A percentile compares a stretch with the other conserved stretches of the same genome.
Evolutionary conservation across 2,329 filamentous ascomycete species (phyloP).

Genomic region (Phialophora verrucosa): DNA sequence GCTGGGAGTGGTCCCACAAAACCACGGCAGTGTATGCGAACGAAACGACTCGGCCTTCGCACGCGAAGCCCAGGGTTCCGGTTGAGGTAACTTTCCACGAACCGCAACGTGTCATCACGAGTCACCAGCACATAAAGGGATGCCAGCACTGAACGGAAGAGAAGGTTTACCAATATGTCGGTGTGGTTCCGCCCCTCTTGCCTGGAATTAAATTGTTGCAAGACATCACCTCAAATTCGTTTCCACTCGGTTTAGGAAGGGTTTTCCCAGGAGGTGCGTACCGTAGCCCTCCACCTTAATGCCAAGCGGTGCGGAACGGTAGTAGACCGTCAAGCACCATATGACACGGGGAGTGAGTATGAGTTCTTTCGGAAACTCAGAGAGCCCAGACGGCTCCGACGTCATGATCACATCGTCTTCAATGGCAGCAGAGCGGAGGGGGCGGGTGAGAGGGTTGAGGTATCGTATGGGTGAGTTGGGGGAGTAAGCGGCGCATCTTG

Average conservation of each 20-base stretch:
- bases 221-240: background rate
- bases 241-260: background rate
- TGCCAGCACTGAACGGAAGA: background rate
- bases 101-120: background rate
- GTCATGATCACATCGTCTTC: background rate
- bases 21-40: background rate
- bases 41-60: background rate
- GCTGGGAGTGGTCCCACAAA: background rate
- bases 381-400: background rate
- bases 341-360: background rate
- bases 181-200: background rate
- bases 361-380: background rate
- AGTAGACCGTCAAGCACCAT: background rate
- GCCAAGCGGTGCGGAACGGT: background rate
- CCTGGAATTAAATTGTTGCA: background rate
- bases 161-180: background rate
- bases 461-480: no score
- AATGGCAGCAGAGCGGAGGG: background rate
- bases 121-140: background rate
- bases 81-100: background rate
- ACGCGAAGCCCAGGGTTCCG: background rate
- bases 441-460: background rate
- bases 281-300: background rate
- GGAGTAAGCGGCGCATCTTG: background rate
- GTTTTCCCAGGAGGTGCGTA: background rate